phyloP scores from a whole-genome alignment of 306 rosid species.

The Oemleria cerasiformis region DNA sequence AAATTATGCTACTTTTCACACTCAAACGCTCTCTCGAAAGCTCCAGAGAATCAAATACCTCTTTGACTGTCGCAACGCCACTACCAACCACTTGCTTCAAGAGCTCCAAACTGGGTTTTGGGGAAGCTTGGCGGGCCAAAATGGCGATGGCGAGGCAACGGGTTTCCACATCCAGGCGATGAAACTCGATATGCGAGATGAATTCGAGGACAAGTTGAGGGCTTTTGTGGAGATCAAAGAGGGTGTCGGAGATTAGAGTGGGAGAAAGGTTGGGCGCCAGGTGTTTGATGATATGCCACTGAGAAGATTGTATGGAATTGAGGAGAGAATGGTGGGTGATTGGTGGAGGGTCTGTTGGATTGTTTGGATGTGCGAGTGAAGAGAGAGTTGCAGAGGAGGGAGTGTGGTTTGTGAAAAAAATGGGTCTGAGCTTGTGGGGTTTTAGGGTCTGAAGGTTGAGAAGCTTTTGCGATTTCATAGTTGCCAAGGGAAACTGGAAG shows the following conservation, averaged over 20 bases:
- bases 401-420: constrained; percentile 11
- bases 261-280: constrained; percentile 42
- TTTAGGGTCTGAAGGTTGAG: constrained; percentile 20
- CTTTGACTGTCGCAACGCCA: constrained; percentile 18
- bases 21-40: constrained; percentile 35
- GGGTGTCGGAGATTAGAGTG: constrained; percentile 45
- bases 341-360: constrained; percentile 12
- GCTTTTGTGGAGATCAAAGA: constrained; percentile 39
- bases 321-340: constrained; percentile 38
- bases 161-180: constrained; percentile 34
- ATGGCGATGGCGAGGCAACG: constrained; percentile 57
- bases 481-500: background rate
- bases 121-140: constrained; percentile 54
- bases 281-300: constrained; percentile 85
- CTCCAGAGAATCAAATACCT: constrained; percentile 39
- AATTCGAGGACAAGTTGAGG: constrained; percentile 49
- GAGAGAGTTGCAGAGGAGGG: constrained; percentile 16
- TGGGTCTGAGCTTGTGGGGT: constrained; percentile 16
- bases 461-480: constrained; percentile 29
- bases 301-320: constrained; percentile 50
- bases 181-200: constrained; percentile 38
- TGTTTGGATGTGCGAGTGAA: constrained; percentile 21
- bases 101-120: constrained; percentile 42
- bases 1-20: constrained; percentile 28
- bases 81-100: constrained; percentile 37